Evolutionary conservation across 208 protist species (phyloP).

Genomic region (Acanthamoeba castellanii): DNA sequence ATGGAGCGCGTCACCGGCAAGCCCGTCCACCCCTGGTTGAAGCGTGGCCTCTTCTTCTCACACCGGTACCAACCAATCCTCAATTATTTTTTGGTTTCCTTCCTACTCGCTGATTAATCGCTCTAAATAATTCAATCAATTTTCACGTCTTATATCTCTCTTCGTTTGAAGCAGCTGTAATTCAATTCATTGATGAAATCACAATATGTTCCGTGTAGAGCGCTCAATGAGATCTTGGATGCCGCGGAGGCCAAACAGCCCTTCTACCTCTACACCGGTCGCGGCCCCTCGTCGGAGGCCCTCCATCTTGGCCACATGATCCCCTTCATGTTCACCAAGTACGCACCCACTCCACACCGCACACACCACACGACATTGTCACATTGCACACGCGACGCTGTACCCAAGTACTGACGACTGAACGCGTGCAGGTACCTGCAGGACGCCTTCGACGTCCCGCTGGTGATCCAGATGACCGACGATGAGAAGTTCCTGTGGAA

Average conservation of each 20-base stretch:
- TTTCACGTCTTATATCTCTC: too few relatives aligned
- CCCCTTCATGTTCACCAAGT: constrained; percentile 98
- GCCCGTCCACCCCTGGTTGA: constrained; percentile 94
- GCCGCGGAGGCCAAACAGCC: constrained; percentile 91
- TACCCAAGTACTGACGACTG: background rate
- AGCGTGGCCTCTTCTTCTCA: constrained; percentile 97
- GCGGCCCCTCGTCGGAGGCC: constrained; percentile 96
- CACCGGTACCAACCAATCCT: constrained; percentile 93
- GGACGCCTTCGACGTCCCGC: constrained; percentile 97
- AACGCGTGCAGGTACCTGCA: constrained; percentile 94
- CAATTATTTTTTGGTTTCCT: background rate
- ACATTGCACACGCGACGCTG: too few relatives aligned
- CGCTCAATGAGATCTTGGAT: constrained; percentile 91
- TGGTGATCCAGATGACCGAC: constrained; percentile 99
- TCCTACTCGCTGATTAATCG: background rate
- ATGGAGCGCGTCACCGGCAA: constrained; percentile 87
- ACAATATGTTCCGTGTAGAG: background rate
- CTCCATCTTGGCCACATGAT: constrained; percentile 99
- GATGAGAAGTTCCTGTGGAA: constrained; percentile 99
- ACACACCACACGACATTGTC: background rate
- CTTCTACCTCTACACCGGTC: constrained; percentile 99
- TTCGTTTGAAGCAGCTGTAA: too few relatives aligned
- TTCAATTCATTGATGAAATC: background rate
- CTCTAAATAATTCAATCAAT: background rate
- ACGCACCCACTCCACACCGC: background rate